Base-by-base conservation (phyloP, 331 rosid genomes). In the Dryas integrifolia region DNA sequence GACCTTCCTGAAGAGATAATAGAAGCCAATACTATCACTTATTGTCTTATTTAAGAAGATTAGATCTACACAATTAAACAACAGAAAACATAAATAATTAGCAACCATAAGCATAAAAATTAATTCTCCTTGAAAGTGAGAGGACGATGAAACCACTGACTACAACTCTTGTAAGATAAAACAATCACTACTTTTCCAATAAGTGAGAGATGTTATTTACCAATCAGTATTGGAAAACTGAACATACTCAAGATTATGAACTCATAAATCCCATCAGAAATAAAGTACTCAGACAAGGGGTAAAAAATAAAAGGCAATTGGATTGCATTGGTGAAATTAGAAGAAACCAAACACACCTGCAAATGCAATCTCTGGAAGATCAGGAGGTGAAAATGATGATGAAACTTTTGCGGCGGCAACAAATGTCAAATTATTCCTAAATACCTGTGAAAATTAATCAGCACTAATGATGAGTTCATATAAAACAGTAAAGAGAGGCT, bases 301-400 rank as follows among this genome's bases (percentile, higher is more conserved):
- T 39, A 16, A 6, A 18, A 3, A 40, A 40, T 3, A 39, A 69
- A 35, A 40, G 51, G 18, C n/a, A 69, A 41, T 16, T 3, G 40
- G n/a, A 53, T 53, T 26, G 52, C 46, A 10, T 69, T 49, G 5
- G 16, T 15, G 7, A 18, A 43, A 73, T 67, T 70, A 74, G 64
- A 7, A 77, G 69, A 63, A 45, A 39, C 45, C 41, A 72, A 39
- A 56, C 64, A 48, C 73, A 94, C 98, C 98, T 51, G 98, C 98
- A 80, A 94, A 94, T 82, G 98, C 98, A 83, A 94, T 91, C 86
- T 94, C 98, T 2, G 96, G 98, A 78, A 94, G 85, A 57, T 77
- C 81, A 65, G 92, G 92, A 65, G 92, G 91, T 14, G 96, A 96
- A 88, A 94, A 91, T 77, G 98, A 94, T 14, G 95, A 94, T 21